Evolutionary conservation across 148 eudicot species (phyloP).

Genomic region (Rhododendron simsii): DNA sequence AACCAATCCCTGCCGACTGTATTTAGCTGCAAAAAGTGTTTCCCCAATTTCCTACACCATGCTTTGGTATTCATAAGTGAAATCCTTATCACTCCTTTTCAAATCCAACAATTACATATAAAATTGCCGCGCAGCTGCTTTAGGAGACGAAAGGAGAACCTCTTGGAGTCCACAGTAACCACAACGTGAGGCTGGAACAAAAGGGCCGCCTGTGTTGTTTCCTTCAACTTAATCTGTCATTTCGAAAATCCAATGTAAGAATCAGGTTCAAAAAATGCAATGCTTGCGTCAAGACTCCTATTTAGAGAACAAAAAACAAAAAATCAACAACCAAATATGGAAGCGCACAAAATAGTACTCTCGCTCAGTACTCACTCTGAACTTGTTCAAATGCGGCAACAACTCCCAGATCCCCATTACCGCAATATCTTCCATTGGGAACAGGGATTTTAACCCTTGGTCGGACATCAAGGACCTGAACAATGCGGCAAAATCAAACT

Average conservation of each 20-base stretch:
- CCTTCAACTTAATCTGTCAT: constrained; percentile 61
- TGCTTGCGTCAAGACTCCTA: not conserved
- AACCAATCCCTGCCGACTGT: no score
- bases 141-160: constrained; percentile 88
- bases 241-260: constrained; percentile 18
- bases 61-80: no score
- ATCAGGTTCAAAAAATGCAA: not conserved
- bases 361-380: constrained; percentile 51
- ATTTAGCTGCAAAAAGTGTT: no score
- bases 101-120: not conserved
- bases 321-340: not conserved
- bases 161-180: constrained; percentile 87
- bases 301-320: not conserved
- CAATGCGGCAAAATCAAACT: not conserved
- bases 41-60: no score
- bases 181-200: constrained; percentile 77
- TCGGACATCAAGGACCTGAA: constrained; percentile 66
- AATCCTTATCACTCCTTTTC: no score
- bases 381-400: constrained; percentile 71
- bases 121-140: constrained; percentile 68
- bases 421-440: constrained; percentile 89
- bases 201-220: constrained; percentile 67
- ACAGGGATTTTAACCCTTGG: constrained; percentile 68
- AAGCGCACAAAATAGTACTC: not conserved
- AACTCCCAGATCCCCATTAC: constrained; percentile 98